Evolutionary conservation across 352 stramenopile species (phyloP).

Genomic region (Pythium plurisporium): DNA sequence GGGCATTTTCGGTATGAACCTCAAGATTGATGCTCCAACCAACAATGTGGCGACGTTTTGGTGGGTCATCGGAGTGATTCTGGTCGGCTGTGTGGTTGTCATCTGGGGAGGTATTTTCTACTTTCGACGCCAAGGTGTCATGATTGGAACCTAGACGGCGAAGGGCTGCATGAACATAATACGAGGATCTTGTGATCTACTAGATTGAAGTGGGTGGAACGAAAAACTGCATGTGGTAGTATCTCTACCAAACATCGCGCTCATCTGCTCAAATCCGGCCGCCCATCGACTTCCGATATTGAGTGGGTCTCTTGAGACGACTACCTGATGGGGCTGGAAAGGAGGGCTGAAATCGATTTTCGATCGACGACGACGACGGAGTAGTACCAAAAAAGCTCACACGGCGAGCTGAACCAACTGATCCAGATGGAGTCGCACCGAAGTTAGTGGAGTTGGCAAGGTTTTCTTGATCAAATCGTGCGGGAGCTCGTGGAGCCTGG

Average conservation of each 20-base stretch:
- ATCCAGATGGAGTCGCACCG: not conserved
- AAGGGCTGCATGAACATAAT: too few relatives aligned
- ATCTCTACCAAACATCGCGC: too few relatives aligned
- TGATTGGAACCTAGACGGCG: slow-evolving; percentile 18
- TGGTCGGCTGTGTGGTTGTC: slow-evolving; percentile 18
- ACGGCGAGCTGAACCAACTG: slow-evolving; percentile 8
- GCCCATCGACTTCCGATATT: slow-evolving; percentile 27
- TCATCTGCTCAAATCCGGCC: slow-evolving; percentile 18
- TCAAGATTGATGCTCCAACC: slow-evolving; percentile 26
- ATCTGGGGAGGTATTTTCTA: slow-evolving; percentile 26
- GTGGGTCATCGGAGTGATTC: slow-evolving; percentile 26
- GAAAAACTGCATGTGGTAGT: not conserved
- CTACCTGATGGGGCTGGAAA: slow-evolving; percentile 5
- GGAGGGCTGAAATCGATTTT: slow-evolving; percentile 11
- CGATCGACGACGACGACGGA: not conserved
- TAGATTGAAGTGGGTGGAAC: not conserved
- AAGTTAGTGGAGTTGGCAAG: slow-evolving; percentile 16
- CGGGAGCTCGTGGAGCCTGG: not conserved
- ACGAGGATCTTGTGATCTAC: not conserved
- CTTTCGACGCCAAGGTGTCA: slow-evolving; percentile 24
- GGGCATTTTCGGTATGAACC: slow-evolving; percentile 46
- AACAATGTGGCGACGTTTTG: slow-evolving; percentile 28
- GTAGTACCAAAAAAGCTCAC: slow-evolving; percentile 19
- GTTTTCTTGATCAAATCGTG: slow-evolving; percentile 18
- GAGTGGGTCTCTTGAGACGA: slow-evolving; percentile 21